Conservation (phyloP, 495 filamentous ascomycete genomes). For the Lophiostoma macrostomum region DNA sequence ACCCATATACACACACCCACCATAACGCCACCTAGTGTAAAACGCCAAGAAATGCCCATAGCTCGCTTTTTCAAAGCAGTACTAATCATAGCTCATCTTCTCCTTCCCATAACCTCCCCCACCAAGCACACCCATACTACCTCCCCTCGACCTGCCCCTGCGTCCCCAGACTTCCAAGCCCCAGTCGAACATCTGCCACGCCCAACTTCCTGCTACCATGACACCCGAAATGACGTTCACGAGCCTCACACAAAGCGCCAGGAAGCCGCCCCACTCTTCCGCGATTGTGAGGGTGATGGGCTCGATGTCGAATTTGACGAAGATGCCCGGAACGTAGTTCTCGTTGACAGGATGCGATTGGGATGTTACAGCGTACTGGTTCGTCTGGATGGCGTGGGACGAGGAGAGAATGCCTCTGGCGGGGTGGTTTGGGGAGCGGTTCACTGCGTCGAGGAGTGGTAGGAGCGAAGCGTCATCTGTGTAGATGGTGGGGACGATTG, state of each 20-base stretch:
- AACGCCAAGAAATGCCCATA: not conserved
- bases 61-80: no score
- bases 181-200: conserved; percentile 61
- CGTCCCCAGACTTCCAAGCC: conserved; percentile 43
- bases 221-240: conserved; percentile 65
- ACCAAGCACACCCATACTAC: conserved; percentile 22
- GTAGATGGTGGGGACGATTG: conserved; percentile 94
- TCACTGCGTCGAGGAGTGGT: conserved; percentile 35
- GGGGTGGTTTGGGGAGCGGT: conserved; percentile 38
- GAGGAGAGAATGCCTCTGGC: conserved; percentile 30
- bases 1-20: no score
- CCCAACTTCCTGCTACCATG: conserved; percentile 61
- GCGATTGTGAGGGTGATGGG: conserved; percentile 83
- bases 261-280: conserved; percentile 72
- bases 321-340: conserved; percentile 79
- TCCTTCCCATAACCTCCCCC: conserved; percentile 4
- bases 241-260: conserved; percentile 71
- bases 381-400: conserved; percentile 69
- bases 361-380: conserved; percentile 96
- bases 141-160: conserved; percentile 20
- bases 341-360: conserved; percentile 68
- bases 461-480: conserved; percentile 53
- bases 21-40: no score
- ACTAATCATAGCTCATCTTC: conserved; percentile 23
- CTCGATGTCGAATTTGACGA: conserved; percentile 99